Conservation (phyloP, 108 stramenopile species). For the Discostella stelligeroides region DNA sequence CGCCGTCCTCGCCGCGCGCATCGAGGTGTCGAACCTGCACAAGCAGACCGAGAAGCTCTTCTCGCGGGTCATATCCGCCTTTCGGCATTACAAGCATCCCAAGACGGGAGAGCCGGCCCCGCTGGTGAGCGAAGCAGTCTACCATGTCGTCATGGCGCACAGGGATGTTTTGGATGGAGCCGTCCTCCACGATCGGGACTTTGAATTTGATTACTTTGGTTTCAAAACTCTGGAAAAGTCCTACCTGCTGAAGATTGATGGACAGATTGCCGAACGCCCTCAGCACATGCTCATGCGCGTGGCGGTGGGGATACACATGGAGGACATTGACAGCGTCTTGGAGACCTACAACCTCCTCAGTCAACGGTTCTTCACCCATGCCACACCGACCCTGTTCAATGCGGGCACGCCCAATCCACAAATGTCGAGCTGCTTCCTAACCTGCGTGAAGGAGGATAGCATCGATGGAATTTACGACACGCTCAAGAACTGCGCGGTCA, state of each 20-base stretch:
- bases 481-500: slow-evolving; percentile 97
- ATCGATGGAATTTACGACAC: slow-evolving; percentile 99
- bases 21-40: slow-evolving; percentile 98
- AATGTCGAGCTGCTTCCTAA: slow-evolving; percentile 97
- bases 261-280: slow-evolving; percentile 95
- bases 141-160: slow-evolving; percentile 88
- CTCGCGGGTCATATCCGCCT: slow-evolving; percentile 81
- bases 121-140: slow-evolving; percentile 77
- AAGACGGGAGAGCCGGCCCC: slow-evolving; percentile 91
- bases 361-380: slow-evolving; percentile 96
- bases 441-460: slow-evolving; percentile 96
- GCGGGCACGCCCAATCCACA: slow-evolving; percentile 96
- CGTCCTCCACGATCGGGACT: slow-evolving; percentile 92
- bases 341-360: slow-evolving; percentile 97
- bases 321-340: slow-evolving; percentile 87
- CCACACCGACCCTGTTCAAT: slow-evolving; percentile 98
- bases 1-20: slow-evolving; percentile 96
- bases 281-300: slow-evolving; percentile 99
- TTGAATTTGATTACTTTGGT: slow-evolving; percentile 98
- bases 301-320: slow-evolving; percentile 95
- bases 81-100: slow-evolving; percentile 90
- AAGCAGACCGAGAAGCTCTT: slow-evolving; percentile 93
- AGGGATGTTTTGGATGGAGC: slow-evolving; percentile 83
- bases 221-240: slow-evolving; percentile 99
- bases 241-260: slow-evolving; percentile 94